A percentile compares a stretch with the other conserved stretches of the same genome.
Evolutionary conservation across 148 eudicot genomes (phyloP).

Genomic region (Nepenthes gracilis): DNA sequence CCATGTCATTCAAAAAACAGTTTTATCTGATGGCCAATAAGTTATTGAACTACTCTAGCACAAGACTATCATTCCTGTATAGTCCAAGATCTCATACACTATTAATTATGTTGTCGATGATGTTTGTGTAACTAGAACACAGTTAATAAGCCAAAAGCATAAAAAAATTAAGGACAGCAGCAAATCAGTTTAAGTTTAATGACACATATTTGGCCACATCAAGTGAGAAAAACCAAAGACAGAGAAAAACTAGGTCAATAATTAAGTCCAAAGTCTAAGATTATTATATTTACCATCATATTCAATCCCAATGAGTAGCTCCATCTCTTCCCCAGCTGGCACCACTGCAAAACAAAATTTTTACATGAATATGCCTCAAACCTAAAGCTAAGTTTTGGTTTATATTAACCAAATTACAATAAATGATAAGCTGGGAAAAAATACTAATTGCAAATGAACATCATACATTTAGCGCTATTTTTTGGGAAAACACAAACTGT

Average conservation of each 20-base stretch:
- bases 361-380: conserved; percentile 3
- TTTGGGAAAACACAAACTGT: conserved; percentile 74
- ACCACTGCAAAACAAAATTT: conserved; percentile 40
- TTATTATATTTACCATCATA: conserved; percentile 47
- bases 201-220: too few relatives aligned
- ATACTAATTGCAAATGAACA: background rate
- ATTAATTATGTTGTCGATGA: too few relatives aligned
- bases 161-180: too few relatives aligned
- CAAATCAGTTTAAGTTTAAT: too few relatives aligned
- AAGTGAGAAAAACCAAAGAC: too few relatives aligned
- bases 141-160: too few relatives aligned
- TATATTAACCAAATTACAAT: background rate
- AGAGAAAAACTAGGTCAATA: background rate
- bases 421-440: background rate
- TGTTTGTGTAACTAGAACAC: too few relatives aligned
- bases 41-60: background rate
- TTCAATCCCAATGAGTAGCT: conserved; percentile 67
- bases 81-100: too few relatives aligned
- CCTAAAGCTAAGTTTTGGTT: conserved; percentile 1
- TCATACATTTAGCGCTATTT: conserved; percentile 49
- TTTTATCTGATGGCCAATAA: background rate
- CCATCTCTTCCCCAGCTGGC: conserved; percentile 73
- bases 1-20: background rate
- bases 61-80: background rate
- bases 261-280: background rate